These are phyloP conservation scores for Microthlaspi erraticum DNA, from an alignment of 345 rosid species.

Conservation along the genomic window DNA sequence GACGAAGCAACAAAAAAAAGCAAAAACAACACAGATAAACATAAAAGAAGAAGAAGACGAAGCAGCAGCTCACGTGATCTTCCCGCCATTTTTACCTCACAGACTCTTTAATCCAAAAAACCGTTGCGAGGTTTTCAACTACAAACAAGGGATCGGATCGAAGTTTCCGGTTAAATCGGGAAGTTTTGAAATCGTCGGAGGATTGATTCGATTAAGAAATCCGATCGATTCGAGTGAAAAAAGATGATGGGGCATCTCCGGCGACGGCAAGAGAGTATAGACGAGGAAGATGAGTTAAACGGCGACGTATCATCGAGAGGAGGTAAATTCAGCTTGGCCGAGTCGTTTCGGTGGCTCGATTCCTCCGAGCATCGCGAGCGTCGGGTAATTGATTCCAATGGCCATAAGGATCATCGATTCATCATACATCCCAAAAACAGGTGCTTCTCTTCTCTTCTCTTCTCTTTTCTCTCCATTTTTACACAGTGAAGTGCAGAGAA, in stretches of 20 bases:
- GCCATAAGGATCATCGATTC: conserved; percentile 41
- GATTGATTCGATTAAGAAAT: background rate
- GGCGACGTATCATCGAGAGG: conserved; percentile 51
- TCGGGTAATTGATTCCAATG: conserved; percentile 49
- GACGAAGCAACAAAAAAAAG: background rate
- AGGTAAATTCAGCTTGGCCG: conserved; percentile 55
- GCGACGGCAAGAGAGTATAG: conserved; percentile 42
- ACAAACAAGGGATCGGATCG: background rate
- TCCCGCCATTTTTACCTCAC: conserved; percentile 21
- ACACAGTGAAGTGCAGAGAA: background rate
- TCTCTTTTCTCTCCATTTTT: background rate
- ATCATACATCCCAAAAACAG: conserved; percentile 72
- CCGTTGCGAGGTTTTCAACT: background rate
- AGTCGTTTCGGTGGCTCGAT: conserved; percentile 52
- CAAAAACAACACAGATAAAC: background rate
- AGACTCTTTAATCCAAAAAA: too few relatives aligned
- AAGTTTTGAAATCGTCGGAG: background rate
- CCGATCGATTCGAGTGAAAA: background rate
- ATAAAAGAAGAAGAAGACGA: background rate
- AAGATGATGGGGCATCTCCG: conserved; percentile 23
- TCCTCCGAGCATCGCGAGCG: conserved; percentile 35
- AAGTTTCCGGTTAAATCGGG: background rate
- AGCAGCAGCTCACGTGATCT: conserved; percentile 35
- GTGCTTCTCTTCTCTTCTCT: conserved; percentile 39
- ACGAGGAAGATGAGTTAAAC: conserved; percentile 49